Evolutionary conservation across 2,329 filamentous ascomycete species (phyloP), one percentile per base, ranked within the genome.

Genomic region (Scopulariopsis brevicaulis): DNA sequence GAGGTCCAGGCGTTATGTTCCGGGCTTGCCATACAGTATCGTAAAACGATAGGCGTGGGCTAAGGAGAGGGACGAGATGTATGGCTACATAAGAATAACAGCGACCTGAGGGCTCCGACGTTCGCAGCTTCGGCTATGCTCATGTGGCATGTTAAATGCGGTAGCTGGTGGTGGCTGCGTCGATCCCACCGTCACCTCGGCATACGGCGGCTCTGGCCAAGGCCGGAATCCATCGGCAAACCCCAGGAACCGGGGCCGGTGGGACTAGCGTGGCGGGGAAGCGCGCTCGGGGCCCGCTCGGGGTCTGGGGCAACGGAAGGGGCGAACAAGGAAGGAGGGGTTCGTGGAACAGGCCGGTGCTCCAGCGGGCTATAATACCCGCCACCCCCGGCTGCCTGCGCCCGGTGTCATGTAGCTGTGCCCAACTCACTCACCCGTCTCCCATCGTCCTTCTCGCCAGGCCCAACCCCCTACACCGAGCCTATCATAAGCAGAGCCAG

Each of bases 391-490:
- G 53, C 43, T 43, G 28, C 34, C 48, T 58, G 46, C 20, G 20
- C 46, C 24, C 54, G 51, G 24, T 14, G 20, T 24, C 46, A 57
- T 57, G 55, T 46, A 57, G 55, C 50, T 18, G 55, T 52, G 55
- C 55, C 55, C 55, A 57, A 57, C 52, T 57, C 54, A n/a, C 18
- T 56, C n/a, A 46, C 40, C 25, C 18, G 34, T 24, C 34, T 18
- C n/a, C 37, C 18, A 18, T 40, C 37, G 3, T 10, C 37, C 4
- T 10, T 18, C 12, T 10, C 18, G 37, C 3, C 37, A 14, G 37
- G 37, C 37, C 37, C 37, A 40, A 40, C 18, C 28, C 28, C 28
- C 28, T 8, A 4, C 28, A 32, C 28, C n/a, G 28, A 32, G 28
- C 28, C 28, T 32, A 4, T 32, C 28, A 32, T 32, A 32, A 32